Conservation (phyloP, 768 basidiomycete genomes). For the Rhizopogon vesiculosus region DNA sequence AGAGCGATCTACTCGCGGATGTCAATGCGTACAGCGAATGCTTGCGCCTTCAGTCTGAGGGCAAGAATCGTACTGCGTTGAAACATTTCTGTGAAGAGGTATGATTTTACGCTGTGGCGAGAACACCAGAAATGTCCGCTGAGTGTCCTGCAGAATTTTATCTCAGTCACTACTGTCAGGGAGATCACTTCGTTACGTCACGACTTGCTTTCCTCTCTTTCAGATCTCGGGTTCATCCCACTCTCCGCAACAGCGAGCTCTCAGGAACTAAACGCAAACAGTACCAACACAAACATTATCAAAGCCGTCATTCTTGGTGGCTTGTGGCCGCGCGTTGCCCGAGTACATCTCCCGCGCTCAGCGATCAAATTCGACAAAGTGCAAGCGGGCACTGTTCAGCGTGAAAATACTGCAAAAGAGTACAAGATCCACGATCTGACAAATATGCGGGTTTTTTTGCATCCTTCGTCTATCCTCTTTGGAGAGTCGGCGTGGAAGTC, state of each 20-base stretch:
- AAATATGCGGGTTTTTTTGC: conserved; percentile 68
- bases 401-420: conserved; percentile 81
- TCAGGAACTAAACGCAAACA: conserved; percentile 58
- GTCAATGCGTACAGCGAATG: conserved; percentile 70
- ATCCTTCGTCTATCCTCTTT: conserved; percentile 82
- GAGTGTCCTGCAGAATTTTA: conserved; percentile 61
- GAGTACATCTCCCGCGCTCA: conserved; percentile 66
- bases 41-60: conserved; percentile 42
- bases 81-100: conserved; percentile 72
- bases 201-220: conserved; percentile 71
- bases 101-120: background rate
- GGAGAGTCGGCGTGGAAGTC: conserved; percentile 65
- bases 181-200: conserved; percentile 75
- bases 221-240: conserved; percentile 66
- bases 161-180: conserved; percentile 65
- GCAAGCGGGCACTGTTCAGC: conserved; percentile 76
- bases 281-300: conserved; percentile 64
- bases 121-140: conserved; percentile 4
- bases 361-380: conserved; percentile 83
- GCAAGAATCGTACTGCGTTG: conserved; percentile 41
- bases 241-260: conserved; percentile 39
- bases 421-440: conserved; percentile 74
- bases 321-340: conserved; percentile 80
- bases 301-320: conserved; percentile 85
- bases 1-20: conserved; percentile 86